Conservation (phyloP, 2,329 filamentous ascomycete species). For the Cadophora sp. region DNA sequence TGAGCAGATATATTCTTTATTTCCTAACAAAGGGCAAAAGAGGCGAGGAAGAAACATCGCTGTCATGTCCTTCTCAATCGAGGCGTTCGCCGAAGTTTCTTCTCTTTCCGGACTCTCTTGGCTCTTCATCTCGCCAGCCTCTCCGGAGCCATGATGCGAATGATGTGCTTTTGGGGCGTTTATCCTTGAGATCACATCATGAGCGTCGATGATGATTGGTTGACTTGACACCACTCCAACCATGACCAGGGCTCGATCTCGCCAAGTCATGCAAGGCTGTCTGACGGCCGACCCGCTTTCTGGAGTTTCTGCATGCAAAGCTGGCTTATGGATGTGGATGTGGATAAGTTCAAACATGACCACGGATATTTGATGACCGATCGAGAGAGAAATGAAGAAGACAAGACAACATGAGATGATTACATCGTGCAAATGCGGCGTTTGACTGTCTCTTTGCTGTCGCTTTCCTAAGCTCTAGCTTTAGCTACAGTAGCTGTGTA, state of each 20-base stretch:
- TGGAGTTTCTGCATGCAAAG: neutral
- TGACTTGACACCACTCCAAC: neutral
- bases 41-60: neutral
- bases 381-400: too few species aligned
- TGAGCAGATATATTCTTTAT: neutral
- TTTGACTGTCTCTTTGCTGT: too few species aligned
- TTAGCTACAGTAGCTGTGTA: too few species aligned
- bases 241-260: neutral
- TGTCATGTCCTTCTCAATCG: neutral
- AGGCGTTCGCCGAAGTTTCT: neutral
- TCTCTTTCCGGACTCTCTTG: neutral
- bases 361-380: neutral
- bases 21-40: neutral
- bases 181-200: constrained; percentile 21
- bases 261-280: constrained; percentile 21
- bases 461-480: too few species aligned
- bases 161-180: constrained; percentile 25
- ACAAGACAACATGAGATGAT: too few species aligned
- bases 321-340: neutral
- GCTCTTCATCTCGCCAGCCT: neutral
- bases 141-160: constrained; percentile 4
- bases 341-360: too few species aligned
- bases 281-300: neutral
- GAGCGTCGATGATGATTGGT: constrained; percentile 3
- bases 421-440: too few species aligned